Conservation (phyloP, 352 stramenopile species). For the Pythium phragmitis region DNA sequence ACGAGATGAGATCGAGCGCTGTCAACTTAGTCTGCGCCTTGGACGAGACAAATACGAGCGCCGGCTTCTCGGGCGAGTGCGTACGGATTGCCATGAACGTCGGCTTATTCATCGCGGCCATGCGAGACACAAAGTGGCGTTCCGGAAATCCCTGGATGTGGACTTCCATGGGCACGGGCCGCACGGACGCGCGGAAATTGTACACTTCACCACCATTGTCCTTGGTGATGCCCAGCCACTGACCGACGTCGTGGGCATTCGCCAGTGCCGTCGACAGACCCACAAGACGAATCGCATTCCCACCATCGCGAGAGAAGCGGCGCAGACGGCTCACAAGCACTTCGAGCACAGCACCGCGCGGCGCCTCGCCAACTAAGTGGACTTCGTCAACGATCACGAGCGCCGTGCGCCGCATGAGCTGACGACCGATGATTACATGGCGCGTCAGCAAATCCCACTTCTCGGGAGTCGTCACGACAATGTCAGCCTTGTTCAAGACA, state of each 20-base stretch:
- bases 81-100: conserved; percentile 97
- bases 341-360: conserved; percentile 88
- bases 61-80: conserved; percentile 92
- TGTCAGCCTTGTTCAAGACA: conserved; percentile 90
- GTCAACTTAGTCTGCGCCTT: conserved; percentile 97
- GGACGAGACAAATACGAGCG: conserved; percentile 98
- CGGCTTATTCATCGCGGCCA: conserved; percentile 99
- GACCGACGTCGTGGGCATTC: conserved; percentile 94
- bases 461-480: conserved; percentile 98
- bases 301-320: conserved; percentile 62
- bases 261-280: conserved; percentile 96
- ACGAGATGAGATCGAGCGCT: conserved; percentile 97
- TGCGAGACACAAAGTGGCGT: conserved; percentile 96
- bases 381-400: conserved; percentile 98
- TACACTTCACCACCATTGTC: conserved; percentile 81
- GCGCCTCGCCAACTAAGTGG: conserved; percentile 96
- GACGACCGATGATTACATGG: conserved; percentile 72
- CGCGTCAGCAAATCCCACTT: conserved; percentile 98
- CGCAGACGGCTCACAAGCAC: conserved; percentile 89
- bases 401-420: conserved; percentile 66
- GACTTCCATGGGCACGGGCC: conserved; percentile 96
- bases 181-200: conserved; percentile 94
- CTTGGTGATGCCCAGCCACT: conserved; percentile 95
- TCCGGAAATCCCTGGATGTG: conserved; percentile 97
- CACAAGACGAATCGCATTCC: conserved; percentile 85